Base-by-base conservation (phyloP, 139 green algal species). In the Volvox africanus region DNA sequence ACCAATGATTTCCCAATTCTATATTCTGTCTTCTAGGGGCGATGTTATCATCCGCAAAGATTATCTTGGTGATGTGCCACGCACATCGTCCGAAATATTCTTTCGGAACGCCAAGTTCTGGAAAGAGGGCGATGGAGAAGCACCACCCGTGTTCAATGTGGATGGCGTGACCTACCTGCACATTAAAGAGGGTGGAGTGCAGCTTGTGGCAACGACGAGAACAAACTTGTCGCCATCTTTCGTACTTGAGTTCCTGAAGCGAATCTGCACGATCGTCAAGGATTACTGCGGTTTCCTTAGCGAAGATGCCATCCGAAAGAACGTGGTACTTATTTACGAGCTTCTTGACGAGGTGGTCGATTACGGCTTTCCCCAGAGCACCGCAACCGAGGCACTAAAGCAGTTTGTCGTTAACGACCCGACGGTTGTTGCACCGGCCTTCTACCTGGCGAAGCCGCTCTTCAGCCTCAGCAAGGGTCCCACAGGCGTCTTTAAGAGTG, bases 241-340 rank as follows among this genome's bases (percentile, higher is more conserved):
- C 55, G 95, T 99, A 65, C 94, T 99, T 81, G 98, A 99, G 93
- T 96, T 99, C 81, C 90, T 99, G 16, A 89, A 96, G 28, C 96
- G 98, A 61, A 96, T 99, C 33, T 95, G 95, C 87, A 94, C 93
- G 37, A 98, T 99, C 82, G 97, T 98, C 80, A 98, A 98, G 94
- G 96, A 94, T 80, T 93, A 93, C 85, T 94, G 92, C 61, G 92
- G 92, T 2, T 67, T 91, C n/a, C 92, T 99, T 16, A 97, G 87
- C 71, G 98, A 99, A 91, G 98, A 99, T 61, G 96, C 96, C 18
- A 94, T 99, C 28, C 94, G 98, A 35, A 97, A 98, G 82, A 99
- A 99, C 94, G 98, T 99, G 87, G 92, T 99, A 36, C 95, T 99
- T 0, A 92, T 99, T 36, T 99, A 99, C 91, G 98, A 99, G 94